These are phyloP conservation scores for Picea glauca DNA, from an alignment of 75 land plant genomes.

Conservation along the genomic window DNA sequence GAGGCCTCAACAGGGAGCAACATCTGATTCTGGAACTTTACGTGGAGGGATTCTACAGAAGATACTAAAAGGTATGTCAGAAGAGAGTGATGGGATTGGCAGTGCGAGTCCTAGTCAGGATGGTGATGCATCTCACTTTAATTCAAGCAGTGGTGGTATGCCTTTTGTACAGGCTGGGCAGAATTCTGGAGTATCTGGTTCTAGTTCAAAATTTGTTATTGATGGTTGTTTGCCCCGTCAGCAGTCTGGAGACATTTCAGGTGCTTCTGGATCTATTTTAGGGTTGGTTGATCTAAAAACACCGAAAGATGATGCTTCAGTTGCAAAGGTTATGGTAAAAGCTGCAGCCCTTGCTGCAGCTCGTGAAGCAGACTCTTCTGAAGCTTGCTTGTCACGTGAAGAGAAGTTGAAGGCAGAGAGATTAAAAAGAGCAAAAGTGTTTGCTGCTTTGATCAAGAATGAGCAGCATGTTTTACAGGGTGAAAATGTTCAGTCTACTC, in stretches of 20 bases:
- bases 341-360: slow-evolving; percentile 58
- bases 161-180: slow-evolving; percentile 11
- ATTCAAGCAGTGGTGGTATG: slow-evolving; percentile 7
- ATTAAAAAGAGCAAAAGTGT: slow-evolving; percentile 78
- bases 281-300: background rate
- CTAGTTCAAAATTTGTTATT: background rate
- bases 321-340: slow-evolving; percentile 54
- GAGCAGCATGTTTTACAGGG: slow-evolving; percentile 19
- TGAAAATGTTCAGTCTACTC: background rate
- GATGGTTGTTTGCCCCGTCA: background rate
- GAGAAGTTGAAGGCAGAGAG: slow-evolving; percentile 85
- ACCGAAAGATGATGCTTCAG: slow-evolving; percentile 16
- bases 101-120: slow-evolving; percentile 6
- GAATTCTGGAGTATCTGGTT: slow-evolving; percentile 6
- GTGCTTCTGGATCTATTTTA: slow-evolving; percentile 2
- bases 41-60: background rate
- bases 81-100: background rate
- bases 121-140: slow-evolving; percentile 10
- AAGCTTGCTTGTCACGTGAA: slow-evolving; percentile 48
- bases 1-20: slow-evolving; percentile 20
- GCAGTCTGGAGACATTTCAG: slow-evolving; percentile 10
- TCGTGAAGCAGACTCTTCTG: slow-evolving; percentile 62
- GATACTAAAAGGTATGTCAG: slow-evolving; percentile 7
- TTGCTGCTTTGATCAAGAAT: slow-evolving; percentile 72
- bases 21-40: background rate